Evolutionary conservation across 2,329 filamentous ascomycete genomes (phyloP), one percentile per base, ranked within the genome.

Genomic region (Arthrobotrys entomopaga): DNA sequence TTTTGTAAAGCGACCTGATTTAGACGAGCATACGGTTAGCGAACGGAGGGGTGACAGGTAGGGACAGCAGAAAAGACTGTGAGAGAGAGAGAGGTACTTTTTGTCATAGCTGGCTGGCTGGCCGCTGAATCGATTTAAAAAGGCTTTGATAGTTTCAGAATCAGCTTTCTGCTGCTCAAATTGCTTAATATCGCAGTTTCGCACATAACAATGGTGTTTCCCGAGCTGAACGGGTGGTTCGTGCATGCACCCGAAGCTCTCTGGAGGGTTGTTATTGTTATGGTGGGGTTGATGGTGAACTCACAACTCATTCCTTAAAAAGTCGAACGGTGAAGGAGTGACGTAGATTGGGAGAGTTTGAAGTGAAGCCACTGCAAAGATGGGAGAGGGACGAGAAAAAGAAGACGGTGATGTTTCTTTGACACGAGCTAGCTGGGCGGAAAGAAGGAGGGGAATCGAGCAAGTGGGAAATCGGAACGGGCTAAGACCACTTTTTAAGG

Each of bases 91-190:
- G 69, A 80, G 85, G 80, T 84, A 96, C 92, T 99, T 99, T 84
- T 96, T 97, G 82, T 98, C 95, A 85, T 99, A 99, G 84, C 92
- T 97, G 63, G 77, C 53, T 22, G 78, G 78, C 63, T 79, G 78
- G 20, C 77, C 78, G 46, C 77, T 67, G 46, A 79, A 65, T 65
- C 76, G 78, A 59, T 75, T 78, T 52, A 79, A 70, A 11, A 74
- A 58, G 56, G 70, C 70, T 74, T 53, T 34, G 20, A 50, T 34
- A 52, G 19, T 57, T 13, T 34, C 16, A 38, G 34, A 1, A 34
- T 57, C 34, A 57, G 53, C 19, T 57, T 57, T n/a, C 10, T 42
- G 52, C 29, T 40, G 13, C 19, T 26, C 13, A 19, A 46, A 40
- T 20, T 3, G 26, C 29, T 19, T 29, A 34, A 1, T 34, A 34